A percentile compares a stretch with the other conserved stretches of the same genome.
phyloP scores from a whole-genome alignment of 805 yeast species.

The Debaryomyces hansenii region DNA sequence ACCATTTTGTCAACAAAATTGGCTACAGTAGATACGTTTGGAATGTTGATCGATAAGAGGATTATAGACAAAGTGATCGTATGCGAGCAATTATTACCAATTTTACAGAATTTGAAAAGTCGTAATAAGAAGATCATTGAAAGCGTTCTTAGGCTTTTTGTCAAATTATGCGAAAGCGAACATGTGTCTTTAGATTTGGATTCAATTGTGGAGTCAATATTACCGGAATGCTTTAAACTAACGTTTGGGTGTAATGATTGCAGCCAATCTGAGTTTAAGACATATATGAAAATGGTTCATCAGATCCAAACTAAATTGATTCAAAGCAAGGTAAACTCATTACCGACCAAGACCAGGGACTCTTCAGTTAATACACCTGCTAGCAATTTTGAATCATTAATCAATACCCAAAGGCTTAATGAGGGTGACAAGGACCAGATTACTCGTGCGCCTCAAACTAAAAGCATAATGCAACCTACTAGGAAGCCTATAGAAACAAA shows the following conservation, averaged over 20 bases:
- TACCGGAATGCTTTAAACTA: slow-evolving; percentile 32
- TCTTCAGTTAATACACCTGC: background rate
- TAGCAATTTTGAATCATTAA: slow-evolving; percentile 26
- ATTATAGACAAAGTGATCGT: slow-evolving; percentile 71
- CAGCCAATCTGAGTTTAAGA: slow-evolving; percentile 30
- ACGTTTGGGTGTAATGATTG: slow-evolving; percentile 42
- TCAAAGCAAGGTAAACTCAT: slow-evolving; percentile 16
- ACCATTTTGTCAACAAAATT: slow-evolving; percentile 79
- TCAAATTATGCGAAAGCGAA: slow-evolving; percentile 46
- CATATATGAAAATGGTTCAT: slow-evolving; percentile 22
- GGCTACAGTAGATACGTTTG: slow-evolving; percentile 61
- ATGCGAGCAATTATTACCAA: slow-evolving; percentile 77
- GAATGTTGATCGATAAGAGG: slow-evolving; percentile 54
- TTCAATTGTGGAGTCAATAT: slow-evolving; percentile 23
- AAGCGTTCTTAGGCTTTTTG: slow-evolving; percentile 46
- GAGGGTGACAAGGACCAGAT: slow-evolving; percentile 21
- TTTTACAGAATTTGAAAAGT: slow-evolving; percentile 72
- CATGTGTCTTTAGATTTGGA: slow-evolving; percentile 33
- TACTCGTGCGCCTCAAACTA: slow-evolving; percentile 20
- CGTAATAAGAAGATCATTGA: slow-evolving; percentile 65
- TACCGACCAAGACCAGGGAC: slow-evolving; percentile 11
- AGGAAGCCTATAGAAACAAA: slow-evolving; percentile 6
- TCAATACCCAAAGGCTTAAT: slow-evolving; percentile 27
- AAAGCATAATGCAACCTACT: slow-evolving; percentile 21
- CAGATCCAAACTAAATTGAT: slow-evolving; percentile 20